A percentile compares a stretch with the other conserved stretches of the same genome.
Conservation (phyloP, 192 early-diverging fungal species). For the Coemansia biformis region DNA sequence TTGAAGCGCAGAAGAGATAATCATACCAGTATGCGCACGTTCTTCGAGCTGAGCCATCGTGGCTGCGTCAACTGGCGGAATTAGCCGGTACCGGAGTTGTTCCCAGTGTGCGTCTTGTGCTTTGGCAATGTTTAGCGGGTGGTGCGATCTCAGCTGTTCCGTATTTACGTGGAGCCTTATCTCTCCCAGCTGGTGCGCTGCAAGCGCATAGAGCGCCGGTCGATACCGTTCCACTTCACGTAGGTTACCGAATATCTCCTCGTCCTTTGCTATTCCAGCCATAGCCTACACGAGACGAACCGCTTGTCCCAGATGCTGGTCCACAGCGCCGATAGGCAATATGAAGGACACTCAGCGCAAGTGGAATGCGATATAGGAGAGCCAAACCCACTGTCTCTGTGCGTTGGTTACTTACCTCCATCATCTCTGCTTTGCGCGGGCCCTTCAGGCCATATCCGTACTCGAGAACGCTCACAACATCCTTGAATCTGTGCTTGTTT, state of each 20-base stretch:
- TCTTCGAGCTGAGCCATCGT: conserved; percentile 32
- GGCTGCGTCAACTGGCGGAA: conserved; percentile 22
- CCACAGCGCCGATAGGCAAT: too few species aligned
- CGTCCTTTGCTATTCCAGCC: conserved; percentile 18
- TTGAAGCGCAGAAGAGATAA: neutral
- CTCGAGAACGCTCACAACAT: conserved; percentile 38
- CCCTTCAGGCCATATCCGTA: conserved; percentile 45
- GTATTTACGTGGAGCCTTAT: conserved; percentile 17
- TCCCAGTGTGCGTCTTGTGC: conserved; percentile 38
- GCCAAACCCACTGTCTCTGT: too few species aligned
- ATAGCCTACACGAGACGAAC: conserved; percentile 27
- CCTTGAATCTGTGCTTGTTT: conserved; percentile 27
- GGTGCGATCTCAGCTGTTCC: conserved; percentile 16
- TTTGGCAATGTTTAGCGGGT: conserved; percentile 41
- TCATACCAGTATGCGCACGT: conserved; percentile 18
- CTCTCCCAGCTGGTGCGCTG: conserved; percentile 20
- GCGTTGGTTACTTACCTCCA: conserved; percentile 29
- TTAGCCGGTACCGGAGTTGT: conserved; percentile 8
- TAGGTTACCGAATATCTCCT: conserved; percentile 33
- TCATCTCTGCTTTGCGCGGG: conserved; percentile 25
- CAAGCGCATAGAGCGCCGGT: conserved; percentile 41
- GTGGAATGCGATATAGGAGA: too few species aligned
- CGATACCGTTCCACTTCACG: conserved; percentile 24
- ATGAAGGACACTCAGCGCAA: too few species aligned
- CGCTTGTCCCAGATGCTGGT: too few species aligned